Evolutionary conservation across 2,329 filamentous ascomycete species (phyloP).

Genomic region (Phialophora expanda): DNA sequence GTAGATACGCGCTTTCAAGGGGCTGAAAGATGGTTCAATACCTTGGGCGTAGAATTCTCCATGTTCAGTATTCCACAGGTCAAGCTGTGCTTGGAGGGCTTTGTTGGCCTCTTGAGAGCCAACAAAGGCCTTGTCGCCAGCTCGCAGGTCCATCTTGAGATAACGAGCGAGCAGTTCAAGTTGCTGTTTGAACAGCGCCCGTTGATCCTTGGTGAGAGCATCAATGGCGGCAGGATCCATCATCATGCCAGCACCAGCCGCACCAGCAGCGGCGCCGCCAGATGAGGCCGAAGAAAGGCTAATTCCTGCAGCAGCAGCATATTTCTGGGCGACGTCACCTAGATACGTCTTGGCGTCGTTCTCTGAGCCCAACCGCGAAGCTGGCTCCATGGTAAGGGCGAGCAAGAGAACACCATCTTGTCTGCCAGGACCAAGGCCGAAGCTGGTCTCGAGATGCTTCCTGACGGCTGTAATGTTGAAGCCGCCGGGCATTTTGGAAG

Average conservation of each 20-base stretch:
- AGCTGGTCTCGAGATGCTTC: conserved; percentile 93
- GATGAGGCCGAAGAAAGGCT: conserved; percentile 75
- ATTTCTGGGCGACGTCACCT: conserved; percentile 86
- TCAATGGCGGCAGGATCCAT: conserved; percentile 98
- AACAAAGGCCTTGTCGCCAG: conserved; percentile 93
- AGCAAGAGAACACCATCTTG: conserved; percentile 90
- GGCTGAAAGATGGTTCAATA: conserved; percentile 91
- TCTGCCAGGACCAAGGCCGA: conserved; percentile 83
- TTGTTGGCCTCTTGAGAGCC: conserved; percentile 83
- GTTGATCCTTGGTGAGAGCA: conserved; percentile 95
- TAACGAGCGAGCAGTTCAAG: conserved; percentile 94
- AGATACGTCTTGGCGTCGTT: conserved; percentile 90
- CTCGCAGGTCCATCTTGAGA: conserved; percentile 93
- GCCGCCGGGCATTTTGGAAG: conserved; percentile 98
- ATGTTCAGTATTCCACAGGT: conserved; percentile 93
- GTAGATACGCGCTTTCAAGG: conserved; percentile 92
- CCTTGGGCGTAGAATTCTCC: conserved; percentile 95
- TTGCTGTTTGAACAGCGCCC: conserved; percentile 96
- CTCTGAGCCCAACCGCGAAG: conserved; percentile 85
- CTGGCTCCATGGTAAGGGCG: conserved; percentile 89
- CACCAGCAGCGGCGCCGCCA: conserved; percentile 72
- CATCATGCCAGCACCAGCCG: conserved; percentile 84
- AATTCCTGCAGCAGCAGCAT: conserved; percentile 81
- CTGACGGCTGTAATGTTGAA: conserved; percentile 97
- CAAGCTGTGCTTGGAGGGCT: conserved; percentile 87